Conservation (phyloP, 805 yeast genomes). For the Vanderwaltozyma verrucispora region DNA sequence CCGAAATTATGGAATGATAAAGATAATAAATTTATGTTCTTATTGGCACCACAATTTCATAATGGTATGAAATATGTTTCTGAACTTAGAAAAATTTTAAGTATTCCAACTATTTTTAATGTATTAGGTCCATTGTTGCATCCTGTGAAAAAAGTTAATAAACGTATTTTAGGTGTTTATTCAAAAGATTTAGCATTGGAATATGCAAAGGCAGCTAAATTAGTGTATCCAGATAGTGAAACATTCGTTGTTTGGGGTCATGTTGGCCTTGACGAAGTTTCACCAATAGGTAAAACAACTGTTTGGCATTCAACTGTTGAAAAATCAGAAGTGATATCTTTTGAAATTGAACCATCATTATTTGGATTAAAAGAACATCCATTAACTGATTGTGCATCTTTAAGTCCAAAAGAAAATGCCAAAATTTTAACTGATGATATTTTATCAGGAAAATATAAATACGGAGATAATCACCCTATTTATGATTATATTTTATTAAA, state of each 20-base stretch:
- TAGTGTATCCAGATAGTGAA: constrained; percentile 35
- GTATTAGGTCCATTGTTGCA: constrained; percentile 88
- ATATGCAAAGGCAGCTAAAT: constrained; percentile 71
- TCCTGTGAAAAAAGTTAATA: constrained; percentile 68
- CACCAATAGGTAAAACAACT: constrained; percentile 75
- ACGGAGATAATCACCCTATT: constrained; percentile 47
- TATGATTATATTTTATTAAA: constrained; percentile 87
- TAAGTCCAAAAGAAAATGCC: constrained; percentile 86
- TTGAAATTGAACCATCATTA: constrained; percentile 55
- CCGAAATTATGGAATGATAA: constrained; percentile 36
- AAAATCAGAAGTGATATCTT: constrained; percentile 29
- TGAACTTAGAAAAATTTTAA: constrained; percentile 61
- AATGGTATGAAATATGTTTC: constrained; percentile 84
- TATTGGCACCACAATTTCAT: constrained; percentile 92
- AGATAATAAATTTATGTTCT: constrained; percentile 43
- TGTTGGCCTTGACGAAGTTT: constrained; percentile 85
- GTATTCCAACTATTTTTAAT: constrained; percentile 90
- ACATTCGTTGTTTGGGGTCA: constrained; percentile 92
- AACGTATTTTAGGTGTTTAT: constrained; percentile 86
- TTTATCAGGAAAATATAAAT: constrained; percentile 34
- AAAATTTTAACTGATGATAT: constrained; percentile 32
- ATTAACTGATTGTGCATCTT: constrained; percentile 59
- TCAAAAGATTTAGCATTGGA: constrained; percentile 67
- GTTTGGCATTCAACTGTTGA: constrained; percentile 48
- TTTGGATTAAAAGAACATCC: constrained; percentile 74